phyloP scores from a whole-genome alignment of 495 filamentous ascomycete genomes.

The Clohesyomyces aquaticus region DNA sequence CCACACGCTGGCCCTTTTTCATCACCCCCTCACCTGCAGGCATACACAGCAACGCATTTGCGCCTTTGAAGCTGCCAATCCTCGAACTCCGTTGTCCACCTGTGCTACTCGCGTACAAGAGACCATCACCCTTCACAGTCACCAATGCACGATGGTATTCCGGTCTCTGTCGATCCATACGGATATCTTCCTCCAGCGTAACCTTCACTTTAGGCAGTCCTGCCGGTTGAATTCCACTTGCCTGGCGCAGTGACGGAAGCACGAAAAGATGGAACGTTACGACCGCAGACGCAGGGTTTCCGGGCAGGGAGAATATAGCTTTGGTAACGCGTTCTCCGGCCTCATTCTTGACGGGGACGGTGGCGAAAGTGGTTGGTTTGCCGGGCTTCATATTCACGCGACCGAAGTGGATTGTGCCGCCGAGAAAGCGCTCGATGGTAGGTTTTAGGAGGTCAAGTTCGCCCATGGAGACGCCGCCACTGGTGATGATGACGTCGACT shows the following conservation, averaged over 20 bases:
- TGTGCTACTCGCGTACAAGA: constrained; percentile 77
- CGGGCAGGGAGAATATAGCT: constrained; percentile 87
- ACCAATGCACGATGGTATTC: constrained; percentile 88
- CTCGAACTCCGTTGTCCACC: constrained; percentile 86
- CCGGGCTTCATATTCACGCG: constrained; percentile 97
- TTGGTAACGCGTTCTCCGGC: constrained; percentile 57
- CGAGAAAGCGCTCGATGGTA: constrained; percentile 86
- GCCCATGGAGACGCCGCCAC: constrained; percentile 96
- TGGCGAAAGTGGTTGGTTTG: constrained; percentile 96
- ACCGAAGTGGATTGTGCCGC: constrained; percentile 95
- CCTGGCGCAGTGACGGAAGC: constrained; percentile 79
- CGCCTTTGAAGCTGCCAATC: constrained; percentile 83
- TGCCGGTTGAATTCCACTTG: constrained; percentile 61
- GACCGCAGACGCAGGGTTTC: constrained; percentile 90
- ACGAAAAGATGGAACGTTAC: constrained; percentile 96
- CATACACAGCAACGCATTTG: constrained; percentile 84
- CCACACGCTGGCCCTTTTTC: constrained; percentile 58
- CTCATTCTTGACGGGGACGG: constrained; percentile 64
- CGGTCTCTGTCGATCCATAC: constrained; percentile 70
- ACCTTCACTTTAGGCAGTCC: constrained; percentile 76
- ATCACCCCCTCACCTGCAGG: constrained; percentile 58
- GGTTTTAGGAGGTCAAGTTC: constrained; percentile 97
- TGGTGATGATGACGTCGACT: constrained; percentile 86
- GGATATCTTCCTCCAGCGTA: constrained; percentile 69
- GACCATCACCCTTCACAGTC: constrained; percentile 63